Conservation (phyloP, 768 basidiomycete genomes). For the Candolleomyces aberdarensis region DNA sequence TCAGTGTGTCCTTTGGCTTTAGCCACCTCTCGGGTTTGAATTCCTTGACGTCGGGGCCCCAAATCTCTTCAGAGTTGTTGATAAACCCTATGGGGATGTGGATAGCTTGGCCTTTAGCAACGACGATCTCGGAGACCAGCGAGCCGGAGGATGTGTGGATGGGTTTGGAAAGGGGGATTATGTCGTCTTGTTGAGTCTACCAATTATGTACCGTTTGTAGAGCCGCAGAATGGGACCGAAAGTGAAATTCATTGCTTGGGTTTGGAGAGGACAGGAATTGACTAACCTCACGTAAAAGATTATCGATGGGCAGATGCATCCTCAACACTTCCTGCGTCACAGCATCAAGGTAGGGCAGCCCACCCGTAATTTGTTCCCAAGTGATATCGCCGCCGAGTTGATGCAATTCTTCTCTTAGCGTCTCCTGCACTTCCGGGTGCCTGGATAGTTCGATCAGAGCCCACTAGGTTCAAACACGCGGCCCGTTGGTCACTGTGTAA, state of each 20-base stretch:
- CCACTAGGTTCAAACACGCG: slow-evolving; percentile 34
- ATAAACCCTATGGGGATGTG: slow-evolving; percentile 41
- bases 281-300: too few relatives aligned
- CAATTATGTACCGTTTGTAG: too few relatives aligned
- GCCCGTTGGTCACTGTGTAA: too few relatives aligned
- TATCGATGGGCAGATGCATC: slow-evolving; percentile 33
- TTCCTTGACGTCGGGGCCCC: slow-evolving; percentile 58
- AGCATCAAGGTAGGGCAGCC: slow-evolving; percentile 55
- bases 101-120: slow-evolving; percentile 48
- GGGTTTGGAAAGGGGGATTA: slow-evolving; percentile 53
- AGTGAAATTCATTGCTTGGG: too few relatives aligned
- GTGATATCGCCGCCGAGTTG: slow-evolving; percentile 46
- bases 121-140: slow-evolving; percentile 33
- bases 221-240: too few relatives aligned
- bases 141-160: slow-evolving; percentile 41
- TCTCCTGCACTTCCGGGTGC: slow-evolving; percentile 41
- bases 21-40: slow-evolving; percentile 71
- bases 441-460: slow-evolving; percentile 53
- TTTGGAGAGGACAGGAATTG: background rate
- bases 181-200: slow-evolving; percentile 50
- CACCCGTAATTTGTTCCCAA: slow-evolving; percentile 49
- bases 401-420: slow-evolving; percentile 47
- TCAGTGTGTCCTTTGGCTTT: slow-evolving; percentile 17
- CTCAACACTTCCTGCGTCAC: slow-evolving; percentile 41
- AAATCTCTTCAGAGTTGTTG: slow-evolving; percentile 51